Conservation (phyloP, 2,329 filamentous ascomycete species). For the Fonsecaea monophora region DNA sequence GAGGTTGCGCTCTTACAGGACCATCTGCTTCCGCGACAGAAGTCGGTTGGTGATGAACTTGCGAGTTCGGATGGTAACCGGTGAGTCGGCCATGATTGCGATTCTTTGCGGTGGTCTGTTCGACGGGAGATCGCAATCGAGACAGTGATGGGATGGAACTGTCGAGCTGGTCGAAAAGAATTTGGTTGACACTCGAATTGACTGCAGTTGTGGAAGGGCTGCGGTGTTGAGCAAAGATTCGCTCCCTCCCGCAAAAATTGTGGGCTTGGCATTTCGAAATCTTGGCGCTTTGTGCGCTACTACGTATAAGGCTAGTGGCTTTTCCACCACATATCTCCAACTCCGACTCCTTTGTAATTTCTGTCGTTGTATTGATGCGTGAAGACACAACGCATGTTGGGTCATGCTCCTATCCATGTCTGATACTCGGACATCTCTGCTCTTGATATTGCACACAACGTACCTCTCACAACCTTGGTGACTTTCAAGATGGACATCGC, state of each 20-base stretch:
- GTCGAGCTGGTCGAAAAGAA: conserved; percentile 9
- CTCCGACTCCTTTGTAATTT: not conserved
- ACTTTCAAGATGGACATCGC: conserved; percentile 29
- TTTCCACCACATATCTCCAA: conserved; percentile 4
- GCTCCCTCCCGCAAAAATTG: conserved; percentile 24
- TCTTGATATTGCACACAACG: not conserved
- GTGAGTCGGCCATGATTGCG: conserved; percentile 81
- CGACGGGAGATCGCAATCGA: conserved; percentile 29
- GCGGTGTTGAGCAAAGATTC: conserved; percentile 27
- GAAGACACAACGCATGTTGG: not conserved
- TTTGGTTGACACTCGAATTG: conserved; percentile 11
- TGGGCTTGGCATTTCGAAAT: conserved; percentile 36
- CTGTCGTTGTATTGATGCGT: not conserved
- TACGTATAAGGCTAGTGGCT: conserved; percentile 10
- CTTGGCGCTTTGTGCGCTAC: conserved; percentile 27
- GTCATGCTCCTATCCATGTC: not conserved
- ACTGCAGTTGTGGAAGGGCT: conserved; percentile 12
- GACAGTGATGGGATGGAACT: conserved; percentile 10
- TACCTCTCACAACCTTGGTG: not conserved
- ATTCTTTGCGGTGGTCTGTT: conserved; percentile 17
- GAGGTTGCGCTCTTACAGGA: conserved; percentile 76
- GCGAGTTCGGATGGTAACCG: conserved; percentile 92
- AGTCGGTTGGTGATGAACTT: conserved; percentile 99
- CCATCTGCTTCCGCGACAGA: conserved; percentile 98
- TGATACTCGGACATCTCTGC: not conserved